These are phyloP conservation scores for Blastobotrys capitulatus DNA, from an alignment of 1,139 yeast species.

Conservation along the genomic window DNA sequence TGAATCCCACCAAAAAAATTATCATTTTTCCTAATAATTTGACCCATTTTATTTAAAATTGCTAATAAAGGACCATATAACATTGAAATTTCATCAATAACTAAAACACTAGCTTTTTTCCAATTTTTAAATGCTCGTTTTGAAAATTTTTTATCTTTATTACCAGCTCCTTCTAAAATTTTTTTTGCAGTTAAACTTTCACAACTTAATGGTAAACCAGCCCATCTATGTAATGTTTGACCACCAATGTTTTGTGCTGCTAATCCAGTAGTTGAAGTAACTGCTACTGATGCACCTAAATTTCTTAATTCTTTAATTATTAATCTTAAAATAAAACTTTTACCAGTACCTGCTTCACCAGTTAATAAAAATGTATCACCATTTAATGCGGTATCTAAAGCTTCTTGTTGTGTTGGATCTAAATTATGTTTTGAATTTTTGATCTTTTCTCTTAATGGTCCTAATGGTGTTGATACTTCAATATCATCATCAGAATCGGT, in stretches of 20 bases:
- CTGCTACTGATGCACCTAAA: slow-evolving; percentile 52
- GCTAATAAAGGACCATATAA: slow-evolving; percentile 61
- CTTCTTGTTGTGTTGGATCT: slow-evolving; percentile 31
- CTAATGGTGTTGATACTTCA: background rate
- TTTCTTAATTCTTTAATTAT: slow-evolving; percentile 44
- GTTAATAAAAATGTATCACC: slow-evolving; percentile 53
- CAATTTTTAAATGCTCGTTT: slow-evolving; percentile 54
- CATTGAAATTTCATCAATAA: slow-evolving; percentile 84
- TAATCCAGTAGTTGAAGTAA: slow-evolving; percentile 74
- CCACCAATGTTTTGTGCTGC: slow-evolving; percentile 91
- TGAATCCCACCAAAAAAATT: slow-evolving; percentile 76
- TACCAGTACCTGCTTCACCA: slow-evolving; percentile 97
- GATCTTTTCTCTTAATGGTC: too few species aligned
- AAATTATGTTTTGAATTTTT: background rate
- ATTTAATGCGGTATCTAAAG: slow-evolving; percentile 14
- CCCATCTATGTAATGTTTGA: slow-evolving; percentile 67
- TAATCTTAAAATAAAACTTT: slow-evolving; percentile 64
- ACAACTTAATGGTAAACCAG: slow-evolving; percentile 57
- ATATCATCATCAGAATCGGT: background rate
- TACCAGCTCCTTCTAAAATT: background rate
- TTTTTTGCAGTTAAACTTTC: background rate
- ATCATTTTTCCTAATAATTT: slow-evolving; percentile 31
- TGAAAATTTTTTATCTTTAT: slow-evolving; percentile 27
- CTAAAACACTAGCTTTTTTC: slow-evolving; percentile 55
- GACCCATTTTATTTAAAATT: slow-evolving; percentile 59